Evolutionary conservation across 768 basidiomycete genomes (phyloP), one percentile per base, ranked within the genome.

Genomic region (Lactifluus rugatus): DNA sequence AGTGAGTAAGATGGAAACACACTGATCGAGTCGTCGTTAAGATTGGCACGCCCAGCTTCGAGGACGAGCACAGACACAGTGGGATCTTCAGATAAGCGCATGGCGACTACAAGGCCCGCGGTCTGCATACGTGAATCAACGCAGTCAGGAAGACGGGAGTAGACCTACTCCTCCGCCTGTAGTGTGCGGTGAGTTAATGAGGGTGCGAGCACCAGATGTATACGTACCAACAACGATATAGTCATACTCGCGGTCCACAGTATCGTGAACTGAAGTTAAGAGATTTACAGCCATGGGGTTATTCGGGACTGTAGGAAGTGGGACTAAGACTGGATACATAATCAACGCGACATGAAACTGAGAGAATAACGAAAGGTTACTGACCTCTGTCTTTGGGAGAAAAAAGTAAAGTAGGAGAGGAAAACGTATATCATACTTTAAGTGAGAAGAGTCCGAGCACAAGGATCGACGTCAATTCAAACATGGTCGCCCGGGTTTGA

Each of bases 31-130:
- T 61, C 48, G 13, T 62, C 58, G 10, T 60, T 52, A 25, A 62
- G 58, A n/a, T 60, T 60, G 8, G 54, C 58, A 13, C 49, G 61
- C 4, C 68, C 67, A 2, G 68, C 66, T 58, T 68, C 67, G 31
- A 67, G 64, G 23, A 69, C 60, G 31, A 67, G 62, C 17, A 67
- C 63, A 1, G 64, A 56, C 21, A 57, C 59, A 19, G 26, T 16
- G 5, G 67, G 66, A 36, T 67, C 64, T 44, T 67, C 64, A 7
- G 67, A 62, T 31, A 68, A 54, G 23, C 67, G 64, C 0, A 64
- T 36, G 5, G 66, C 67, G 6, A 69, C 47, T 25, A 62, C 62
- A 19, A 67, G 64, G 23, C 67, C 66, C 1, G 61, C 64, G 25
- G 64, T 57, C 56, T 64, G n/a, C 16, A 37, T 37, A 37, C 16